A percentile compares a stretch with the other conserved stretches of the same genome.
These are phyloP conservation scores for Taxillus chinensis DNA, from an alignment of 164 flowering plant genomes.

Conservation along the genomic window DNA sequence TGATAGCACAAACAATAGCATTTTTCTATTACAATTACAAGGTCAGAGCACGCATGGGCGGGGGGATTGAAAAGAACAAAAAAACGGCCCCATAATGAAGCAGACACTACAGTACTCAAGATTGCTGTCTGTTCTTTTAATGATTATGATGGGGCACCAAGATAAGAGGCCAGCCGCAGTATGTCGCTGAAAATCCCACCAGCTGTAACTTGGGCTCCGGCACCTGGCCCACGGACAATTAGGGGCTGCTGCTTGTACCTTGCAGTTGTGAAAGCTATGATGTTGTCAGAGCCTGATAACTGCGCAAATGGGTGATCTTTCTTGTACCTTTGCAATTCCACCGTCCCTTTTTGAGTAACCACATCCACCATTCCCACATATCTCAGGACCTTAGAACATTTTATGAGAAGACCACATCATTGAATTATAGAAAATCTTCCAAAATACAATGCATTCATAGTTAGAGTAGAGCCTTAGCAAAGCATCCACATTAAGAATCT, in stretches of 20 bases:
- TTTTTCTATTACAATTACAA: too few relatives aligned
- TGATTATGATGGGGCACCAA: slow-evolving; percentile 86
- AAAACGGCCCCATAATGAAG: too few relatives aligned
- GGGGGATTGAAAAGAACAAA: too few relatives aligned
- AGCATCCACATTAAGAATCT: too few relatives aligned
- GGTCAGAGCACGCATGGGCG: too few relatives aligned
- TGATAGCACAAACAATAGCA: too few relatives aligned
- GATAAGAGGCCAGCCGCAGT: slow-evolving; percentile 79
- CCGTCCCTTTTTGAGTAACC: slow-evolving; percentile 46
- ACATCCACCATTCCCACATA: slow-evolving; percentile 95
- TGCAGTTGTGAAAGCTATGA: slow-evolving; percentile 82
- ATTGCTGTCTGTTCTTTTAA: too few relatives aligned
- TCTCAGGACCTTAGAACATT: slow-evolving; percentile 61
- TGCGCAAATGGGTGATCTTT: slow-evolving; percentile 93
- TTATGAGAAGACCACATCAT: background rate
- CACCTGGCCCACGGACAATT: slow-evolving; percentile 92
- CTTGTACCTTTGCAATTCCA: slow-evolving; percentile 64
- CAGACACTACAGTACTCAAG: too few relatives aligned
- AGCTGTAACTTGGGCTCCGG: slow-evolving; percentile 95
- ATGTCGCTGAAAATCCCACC: slow-evolving; percentile 94
- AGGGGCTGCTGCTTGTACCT: slow-evolving; percentile 85
- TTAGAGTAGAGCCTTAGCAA: too few relatives aligned
- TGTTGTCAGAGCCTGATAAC: slow-evolving; percentile 91
- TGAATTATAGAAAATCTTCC: background rate
- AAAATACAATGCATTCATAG: too few relatives aligned